phyloP scores from a whole-genome alignment of 768 basidiomycete genomes.

The Guyanaporus albipodus region DNA sequence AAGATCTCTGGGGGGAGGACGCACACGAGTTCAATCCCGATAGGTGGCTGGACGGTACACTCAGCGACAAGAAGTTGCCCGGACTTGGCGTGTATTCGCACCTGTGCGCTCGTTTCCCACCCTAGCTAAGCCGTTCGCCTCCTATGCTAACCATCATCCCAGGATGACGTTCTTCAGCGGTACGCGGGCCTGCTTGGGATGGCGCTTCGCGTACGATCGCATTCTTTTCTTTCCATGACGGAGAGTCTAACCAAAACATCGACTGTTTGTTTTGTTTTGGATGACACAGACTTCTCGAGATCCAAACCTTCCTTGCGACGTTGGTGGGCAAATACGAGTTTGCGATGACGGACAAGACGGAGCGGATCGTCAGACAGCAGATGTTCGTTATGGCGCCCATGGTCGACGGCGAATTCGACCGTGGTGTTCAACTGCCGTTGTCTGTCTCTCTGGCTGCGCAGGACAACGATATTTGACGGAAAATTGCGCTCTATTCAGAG shows the following conservation, averaged over 20 bases:
- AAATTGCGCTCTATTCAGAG: too few species aligned
- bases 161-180: conserved; percentile 21
- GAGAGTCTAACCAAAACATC: too few species aligned
- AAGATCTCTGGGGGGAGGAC: conserved; percentile 22
- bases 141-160: not conserved
- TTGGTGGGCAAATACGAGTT: conserved; percentile 54
- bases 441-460: conserved; percentile 12
- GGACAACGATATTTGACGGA: not conserved
- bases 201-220: conserved; percentile 26
- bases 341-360: conserved; percentile 26
- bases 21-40: conserved; percentile 14
- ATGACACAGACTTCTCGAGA: conserved; percentile 36
- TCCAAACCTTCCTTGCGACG: conserved; percentile 54
- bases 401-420: conserved; percentile 30
- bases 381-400: conserved; percentile 26
- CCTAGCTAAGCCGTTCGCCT: not conserved
- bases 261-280: not conserved
- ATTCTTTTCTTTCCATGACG: not conserved
- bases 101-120: not conserved
- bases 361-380: conserved; percentile 27
- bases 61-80: not conserved
- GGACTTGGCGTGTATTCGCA: conserved; percentile 12
- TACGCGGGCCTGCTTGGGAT: conserved; percentile 20
- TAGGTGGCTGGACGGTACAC: not conserved
- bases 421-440: conserved; percentile 30